These are phyloP conservation scores for Begonia loranthoides DNA, from an alignment of 306 rosid genomes.

Conservation along the genomic window DNA sequence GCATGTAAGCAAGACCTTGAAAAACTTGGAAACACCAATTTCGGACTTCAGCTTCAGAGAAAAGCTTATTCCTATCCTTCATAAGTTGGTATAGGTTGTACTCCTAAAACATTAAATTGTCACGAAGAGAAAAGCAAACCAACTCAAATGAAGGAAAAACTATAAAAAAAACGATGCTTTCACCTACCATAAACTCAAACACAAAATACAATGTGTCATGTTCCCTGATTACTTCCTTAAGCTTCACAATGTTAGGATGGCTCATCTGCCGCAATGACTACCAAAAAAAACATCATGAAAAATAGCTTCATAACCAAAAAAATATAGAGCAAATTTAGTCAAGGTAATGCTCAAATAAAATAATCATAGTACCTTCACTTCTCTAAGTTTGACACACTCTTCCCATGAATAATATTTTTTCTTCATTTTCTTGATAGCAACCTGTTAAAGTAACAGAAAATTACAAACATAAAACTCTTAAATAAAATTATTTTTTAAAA, in stretches of 20 bases:
- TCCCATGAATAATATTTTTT: conserved; percentile 93
- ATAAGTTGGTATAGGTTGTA: conserved; percentile 84
- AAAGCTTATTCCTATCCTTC: conserved; percentile 74
- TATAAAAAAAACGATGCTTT: not conserved
- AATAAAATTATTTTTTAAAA: too few relatives aligned
- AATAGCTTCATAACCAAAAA: too few relatives aligned
- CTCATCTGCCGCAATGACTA: conserved; percentile 81
- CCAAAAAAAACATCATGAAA: not conserved
- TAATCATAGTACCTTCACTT: conserved; percentile 61
- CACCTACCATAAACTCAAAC: conserved; percentile 88
- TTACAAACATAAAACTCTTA: too few relatives aligned
- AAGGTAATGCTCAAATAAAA: too few relatives aligned
- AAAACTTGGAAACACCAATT: conserved; percentile 98
- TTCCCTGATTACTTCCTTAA: conserved; percentile 92
- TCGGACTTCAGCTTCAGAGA: conserved; percentile 71
- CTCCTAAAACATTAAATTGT: conserved; percentile 28
- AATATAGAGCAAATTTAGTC: too few relatives aligned
- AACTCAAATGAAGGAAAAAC: too few relatives aligned
- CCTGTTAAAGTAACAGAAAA: conserved; percentile 29
- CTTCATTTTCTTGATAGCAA: conserved; percentile 97
- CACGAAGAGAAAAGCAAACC: too few relatives aligned
- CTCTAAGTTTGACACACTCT: conserved; percentile 90
- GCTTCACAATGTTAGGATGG: conserved; percentile 90
- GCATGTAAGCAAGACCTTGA: conserved; percentile 97
- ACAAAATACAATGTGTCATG: conserved; percentile 76